Conservation (phyloP, 1,284 basidiomycete genomes). For the Naganishia albida region DNA sequence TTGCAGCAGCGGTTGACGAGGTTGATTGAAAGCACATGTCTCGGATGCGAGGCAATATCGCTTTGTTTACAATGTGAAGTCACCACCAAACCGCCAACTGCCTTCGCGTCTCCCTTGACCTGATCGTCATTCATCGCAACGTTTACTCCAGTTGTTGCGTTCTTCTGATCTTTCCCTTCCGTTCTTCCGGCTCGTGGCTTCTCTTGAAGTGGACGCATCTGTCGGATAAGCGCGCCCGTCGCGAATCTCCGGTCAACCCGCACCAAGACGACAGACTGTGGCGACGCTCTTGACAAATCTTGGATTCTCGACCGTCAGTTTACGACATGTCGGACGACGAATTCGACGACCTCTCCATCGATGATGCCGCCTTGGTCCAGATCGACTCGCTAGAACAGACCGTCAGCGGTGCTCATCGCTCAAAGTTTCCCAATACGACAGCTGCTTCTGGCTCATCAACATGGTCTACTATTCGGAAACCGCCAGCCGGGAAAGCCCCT, state of each 20-base stretch:
- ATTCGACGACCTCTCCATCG: conserved; percentile 26
- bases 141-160: too few species aligned
- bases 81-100: too few species aligned
- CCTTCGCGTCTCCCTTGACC: too few species aligned
- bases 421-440: neutral
- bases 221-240: neutral
- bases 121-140: too few species aligned
- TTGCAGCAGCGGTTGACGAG: too few species aligned
- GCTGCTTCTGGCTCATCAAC: neutral
- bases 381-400: conserved; percentile 23
- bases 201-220: neutral
- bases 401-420: neutral
- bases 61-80: too few species aligned
- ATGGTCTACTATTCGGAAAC: neutral
- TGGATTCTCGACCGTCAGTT: neutral
- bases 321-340: conserved; percentile 21
- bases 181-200: too few species aligned
- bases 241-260: neutral
- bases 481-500: conserved; percentile 8
- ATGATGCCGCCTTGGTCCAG: conserved; percentile 10
- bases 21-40: too few species aligned
- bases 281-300: neutral
- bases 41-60: too few species aligned
- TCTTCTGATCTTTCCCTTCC: too few species aligned
- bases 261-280: neutral